Conservation (phyloP, 2,329 filamentous ascomycete species). For the Chaetomium olivaceum region DNA sequence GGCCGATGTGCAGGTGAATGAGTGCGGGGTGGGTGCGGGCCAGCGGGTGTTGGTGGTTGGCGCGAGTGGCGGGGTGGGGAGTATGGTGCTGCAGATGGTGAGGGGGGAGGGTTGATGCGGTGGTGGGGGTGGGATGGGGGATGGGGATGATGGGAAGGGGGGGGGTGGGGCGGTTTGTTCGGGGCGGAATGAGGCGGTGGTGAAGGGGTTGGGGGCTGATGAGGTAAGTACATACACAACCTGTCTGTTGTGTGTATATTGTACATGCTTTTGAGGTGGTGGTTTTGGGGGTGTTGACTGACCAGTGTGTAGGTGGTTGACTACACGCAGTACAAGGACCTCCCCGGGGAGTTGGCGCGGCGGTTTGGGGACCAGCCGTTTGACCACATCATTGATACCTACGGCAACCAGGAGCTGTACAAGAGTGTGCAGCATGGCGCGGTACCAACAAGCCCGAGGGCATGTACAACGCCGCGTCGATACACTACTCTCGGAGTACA, state of each 20-base stretch:
- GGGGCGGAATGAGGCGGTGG: conserved; percentile 47
- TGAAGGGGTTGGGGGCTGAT: conserved; percentile 50
- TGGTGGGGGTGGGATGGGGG: conserved; percentile 42
- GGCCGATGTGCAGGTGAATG: conserved; percentile 34
- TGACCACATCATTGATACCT: conserved; percentile 51
- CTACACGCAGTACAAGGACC: conserved; percentile 42
- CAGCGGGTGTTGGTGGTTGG: conserved; percentile 49
- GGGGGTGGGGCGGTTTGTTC: conserved; percentile 51
- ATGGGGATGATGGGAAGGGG: too few species aligned
- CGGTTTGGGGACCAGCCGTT: conserved; percentile 36
- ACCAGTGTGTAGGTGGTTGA: conserved; percentile 47
- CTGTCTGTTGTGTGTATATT: too few species aligned
- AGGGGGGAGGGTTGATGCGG: conserved; percentile 20
- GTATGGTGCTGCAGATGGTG: conserved; percentile 47
- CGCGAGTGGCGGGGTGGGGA: conserved; percentile 53
- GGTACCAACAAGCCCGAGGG: conserved; percentile 44
- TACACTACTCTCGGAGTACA: conserved; percentile 26
- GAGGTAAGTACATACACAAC: conserved; percentile 41
- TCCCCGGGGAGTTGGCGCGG: conserved; percentile 41
- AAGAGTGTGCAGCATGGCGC: conserved; percentile 39
- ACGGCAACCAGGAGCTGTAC: conserved; percentile 51
- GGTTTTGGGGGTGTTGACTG: too few species aligned
- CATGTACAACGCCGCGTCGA: conserved; percentile 32
- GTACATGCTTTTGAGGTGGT: too few species aligned
- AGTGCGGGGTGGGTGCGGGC: conserved; percentile 29